Base-by-base conservation (phyloP, 2,329 filamentous ascomycete species). In the Stromatinia cepivora region DNA sequence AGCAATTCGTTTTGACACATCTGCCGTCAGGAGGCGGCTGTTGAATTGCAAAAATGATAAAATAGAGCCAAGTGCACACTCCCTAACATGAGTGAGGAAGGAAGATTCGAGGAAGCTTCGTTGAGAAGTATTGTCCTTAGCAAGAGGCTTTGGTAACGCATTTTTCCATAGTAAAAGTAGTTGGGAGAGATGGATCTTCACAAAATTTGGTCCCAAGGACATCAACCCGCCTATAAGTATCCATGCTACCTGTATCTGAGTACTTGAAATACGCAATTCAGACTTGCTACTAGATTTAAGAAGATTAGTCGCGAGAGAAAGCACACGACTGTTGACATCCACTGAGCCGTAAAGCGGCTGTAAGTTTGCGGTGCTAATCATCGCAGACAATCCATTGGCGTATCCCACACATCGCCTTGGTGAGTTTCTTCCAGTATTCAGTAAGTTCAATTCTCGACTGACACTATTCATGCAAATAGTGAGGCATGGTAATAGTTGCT, bases 391-490 rank as follows among this genome's bases (percentile, higher is more conserved):
- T 8, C 93, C 94, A 80, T 97, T 93, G 0, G 95, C 93, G 78
- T 96, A 95, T 3, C 94, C 95, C 45, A 97, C 86, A 79, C 94
- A 98, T 75, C 92, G 87, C 70, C 93, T 87, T 25, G 92, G 90
- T 1, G 92, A 93, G 76, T 93, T 92, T 66, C 93, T 86, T 9
- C 89, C 90, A 0, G 89, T 88, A 20, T 86, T 87, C 9, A 98
- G 85, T 56, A 95, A 85, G 39, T 89, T 89, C 39, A 99, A 85
- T 77, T 99, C 95, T 72, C 95, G 86, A 71, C 89, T 92, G 71
- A 99, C 86, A 78, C 93, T 97, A 79, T 97, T 97, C 91, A 98
- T 94, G 79, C 94, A 98, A 58, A 98, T 92, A 0, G 94, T 97
- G 25, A 98, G 88, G 72, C 93, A 95, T 3, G 93, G 92, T 7